Conservation (phyloP, 2,329 filamentous ascomycete genomes). For the Mycosphaerella arachidis region DNA sequence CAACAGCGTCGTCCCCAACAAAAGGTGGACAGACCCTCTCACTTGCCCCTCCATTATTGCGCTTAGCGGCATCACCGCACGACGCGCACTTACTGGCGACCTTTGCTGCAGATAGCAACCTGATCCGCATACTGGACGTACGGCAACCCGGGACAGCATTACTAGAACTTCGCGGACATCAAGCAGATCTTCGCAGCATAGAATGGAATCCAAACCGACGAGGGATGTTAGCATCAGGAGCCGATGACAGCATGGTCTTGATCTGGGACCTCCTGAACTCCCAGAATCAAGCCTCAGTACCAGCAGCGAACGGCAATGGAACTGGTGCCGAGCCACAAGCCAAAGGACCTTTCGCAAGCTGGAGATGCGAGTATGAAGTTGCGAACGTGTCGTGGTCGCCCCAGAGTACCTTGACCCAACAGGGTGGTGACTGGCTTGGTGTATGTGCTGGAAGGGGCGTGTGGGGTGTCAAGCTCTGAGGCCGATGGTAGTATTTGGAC, state of each 20-base stretch:
- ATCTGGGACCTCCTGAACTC: slow-evolving; percentile 86
- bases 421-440: slow-evolving; percentile 77
- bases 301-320: slow-evolving; percentile 27
- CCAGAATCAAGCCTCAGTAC: slow-evolving; percentile 40
- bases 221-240: slow-evolving; percentile 85
- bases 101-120: slow-evolving; percentile 86
- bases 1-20: slow-evolving; percentile 62
- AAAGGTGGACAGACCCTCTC: slow-evolving; percentile 66
- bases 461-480: slow-evolving; percentile 64
- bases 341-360: slow-evolving; percentile 68
- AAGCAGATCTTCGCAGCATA: slow-evolving; percentile 80
- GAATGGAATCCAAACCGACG: slow-evolving; percentile 90
- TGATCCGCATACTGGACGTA: slow-evolving; percentile 93
- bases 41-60: slow-evolving; percentile 62
- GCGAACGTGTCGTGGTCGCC: slow-evolving; percentile 83
- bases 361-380: slow-evolving; percentile 84
- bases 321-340: slow-evolving; percentile 40
- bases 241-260: slow-evolving; percentile 84
- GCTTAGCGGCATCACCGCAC: slow-evolving; percentile 85
- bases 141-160: slow-evolving; percentile 93
- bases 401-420: slow-evolving; percentile 59
- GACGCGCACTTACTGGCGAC: slow-evolving; percentile 95
- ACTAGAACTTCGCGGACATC: slow-evolving; percentile 85
- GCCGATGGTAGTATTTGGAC: neutral
- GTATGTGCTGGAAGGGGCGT: slow-evolving; percentile 75